Base-by-base conservation (phyloP, 2,329 filamentous ascomycete genomes). In the Alternaria sp. region DNA sequence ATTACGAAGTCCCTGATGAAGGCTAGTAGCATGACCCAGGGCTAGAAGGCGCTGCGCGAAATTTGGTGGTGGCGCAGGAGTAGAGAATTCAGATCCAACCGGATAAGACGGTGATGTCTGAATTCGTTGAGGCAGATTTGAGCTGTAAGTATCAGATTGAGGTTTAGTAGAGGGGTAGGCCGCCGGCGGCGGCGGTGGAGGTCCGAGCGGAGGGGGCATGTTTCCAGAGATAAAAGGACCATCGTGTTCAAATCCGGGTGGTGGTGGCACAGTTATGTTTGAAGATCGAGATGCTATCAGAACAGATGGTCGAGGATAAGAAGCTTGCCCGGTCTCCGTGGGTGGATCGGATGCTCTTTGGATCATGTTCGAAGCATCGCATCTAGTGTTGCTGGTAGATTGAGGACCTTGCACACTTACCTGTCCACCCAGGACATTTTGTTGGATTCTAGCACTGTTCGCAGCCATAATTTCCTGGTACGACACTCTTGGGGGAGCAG, bases 381-480 rank as follows among this genome's bases (percentile, higher is more conserved):
- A n/a, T 43, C 22, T 25, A 32, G 25, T 11, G 18, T 20, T 41
- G 9, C 36, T 32, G 18, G 27, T 14, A 30, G 18, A 43, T 14
- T 36, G 43, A 10, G 43, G 12, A 11, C 4, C 40, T 48, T 36
- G 44, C 18, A 18, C 22, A 30, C 43, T 4, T 32, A 32, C 20
- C 25, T 22, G 10, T 44, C 22, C 43, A 48, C 16, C 16, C 22
- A 7, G 16, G 27, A 16, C 28, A 18, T 18, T 22, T 25, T 27
- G 38, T 28, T 30, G 27, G 36, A 8, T 50, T 12, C 12, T 38
- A 48, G 14, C 36, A 50, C 25, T 49, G 20, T 20, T 34, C 4
- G 59, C 25, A 4, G 56, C 41, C 30, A 59, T 58, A 25, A 54
- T 59, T 49, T 53, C 53, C 30, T 60, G 45, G 3, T 51, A 32